These are phyloP conservation scores for Scorias spongiosa DNA, from an alignment of 2,329 filamentous ascomycete species.

Conservation along the genomic window DNA sequence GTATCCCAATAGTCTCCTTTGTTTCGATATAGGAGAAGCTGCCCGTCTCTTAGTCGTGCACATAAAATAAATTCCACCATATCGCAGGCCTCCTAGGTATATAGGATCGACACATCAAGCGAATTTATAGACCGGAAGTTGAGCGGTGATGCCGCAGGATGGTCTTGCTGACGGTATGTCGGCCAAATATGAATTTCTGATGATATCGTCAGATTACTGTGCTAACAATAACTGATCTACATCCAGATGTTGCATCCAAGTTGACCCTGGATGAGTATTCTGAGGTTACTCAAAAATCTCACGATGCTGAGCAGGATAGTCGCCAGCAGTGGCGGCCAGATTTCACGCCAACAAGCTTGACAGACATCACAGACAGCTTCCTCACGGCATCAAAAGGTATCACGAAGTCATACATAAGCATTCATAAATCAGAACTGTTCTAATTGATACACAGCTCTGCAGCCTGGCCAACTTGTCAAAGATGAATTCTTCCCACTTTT, in stretches of 20 bases:
- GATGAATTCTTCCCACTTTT: conserved; percentile 91
- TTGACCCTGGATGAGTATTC: neutral
- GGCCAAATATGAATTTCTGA: neutral
- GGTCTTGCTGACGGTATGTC: conserved; percentile 8
- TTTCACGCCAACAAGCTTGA: conserved; percentile 2
- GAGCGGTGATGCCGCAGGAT: conserved; percentile 8
- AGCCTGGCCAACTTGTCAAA: conserved; percentile 73
- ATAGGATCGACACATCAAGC: too few species aligned
- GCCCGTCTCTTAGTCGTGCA: too few species aligned
- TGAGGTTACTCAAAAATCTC: neutral
- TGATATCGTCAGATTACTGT: neutral
- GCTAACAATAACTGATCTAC: neutral
- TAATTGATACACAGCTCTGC: conserved; percentile 30
- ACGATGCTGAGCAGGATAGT: neutral
- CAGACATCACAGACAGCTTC: conserved; percentile 23
- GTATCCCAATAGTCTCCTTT: too few species aligned
- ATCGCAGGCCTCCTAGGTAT: too few species aligned
- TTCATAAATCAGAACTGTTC: neutral
- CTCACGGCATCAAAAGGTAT: conserved; percentile 15
- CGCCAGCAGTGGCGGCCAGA: neutral
- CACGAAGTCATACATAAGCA: neutral
- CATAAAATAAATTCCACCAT: too few species aligned
- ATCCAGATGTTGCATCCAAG: neutral
- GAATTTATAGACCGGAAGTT: neutral
- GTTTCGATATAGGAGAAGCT: too few species aligned